These are phyloP conservation scores for Pezicula rhizophila DNA, from an alignment of 2,329 filamentous ascomycete species.

Conservation along the genomic window DNA sequence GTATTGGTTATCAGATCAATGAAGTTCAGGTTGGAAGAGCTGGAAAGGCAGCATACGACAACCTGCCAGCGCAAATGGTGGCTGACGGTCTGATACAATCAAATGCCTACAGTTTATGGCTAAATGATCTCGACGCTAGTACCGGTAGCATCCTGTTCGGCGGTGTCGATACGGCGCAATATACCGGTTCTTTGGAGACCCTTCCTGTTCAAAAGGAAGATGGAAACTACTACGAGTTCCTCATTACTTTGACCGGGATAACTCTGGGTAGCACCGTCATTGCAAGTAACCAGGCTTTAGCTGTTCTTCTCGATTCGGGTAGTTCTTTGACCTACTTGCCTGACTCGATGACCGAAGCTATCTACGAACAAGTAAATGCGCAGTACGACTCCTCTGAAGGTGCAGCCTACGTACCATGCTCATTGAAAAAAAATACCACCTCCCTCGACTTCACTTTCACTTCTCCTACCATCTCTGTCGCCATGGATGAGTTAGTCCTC, in stretches of 20 bases:
- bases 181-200: conserved; percentile 54
- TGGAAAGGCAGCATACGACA: conserved; percentile 52
- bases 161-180: conserved; percentile 64
- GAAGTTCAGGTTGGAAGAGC: conserved; percentile 65
- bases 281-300: conserved; percentile 44
- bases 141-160: conserved; percentile 69
- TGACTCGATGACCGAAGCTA: conserved; percentile 41
- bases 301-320: conserved; percentile 66
- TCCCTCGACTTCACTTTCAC: conserved; percentile 51
- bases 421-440: conserved; percentile 35
- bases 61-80: conserved; percentile 62
- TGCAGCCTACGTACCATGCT: conserved; percentile 57
- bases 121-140: conserved; percentile 63
- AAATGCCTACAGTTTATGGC: conserved; percentile 68
- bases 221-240: conserved; percentile 54
- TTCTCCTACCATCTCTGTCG: conserved; percentile 45
- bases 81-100: conserved; percentile 54
- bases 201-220: conserved; percentile 56
- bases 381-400: conserved; percentile 46
- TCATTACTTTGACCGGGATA: conserved; percentile 62
- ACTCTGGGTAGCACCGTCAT: conserved; percentile 37
- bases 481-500: conserved; percentile 54
- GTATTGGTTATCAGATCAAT: conserved; percentile 75
- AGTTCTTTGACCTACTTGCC: conserved; percentile 64
- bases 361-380: conserved; percentile 55